A percentile compares a stretch with the other conserved stretches of the same genome.
phyloP scores from a whole-genome alignment of 441 rosid species.

The Melastoma candidum region DNA sequence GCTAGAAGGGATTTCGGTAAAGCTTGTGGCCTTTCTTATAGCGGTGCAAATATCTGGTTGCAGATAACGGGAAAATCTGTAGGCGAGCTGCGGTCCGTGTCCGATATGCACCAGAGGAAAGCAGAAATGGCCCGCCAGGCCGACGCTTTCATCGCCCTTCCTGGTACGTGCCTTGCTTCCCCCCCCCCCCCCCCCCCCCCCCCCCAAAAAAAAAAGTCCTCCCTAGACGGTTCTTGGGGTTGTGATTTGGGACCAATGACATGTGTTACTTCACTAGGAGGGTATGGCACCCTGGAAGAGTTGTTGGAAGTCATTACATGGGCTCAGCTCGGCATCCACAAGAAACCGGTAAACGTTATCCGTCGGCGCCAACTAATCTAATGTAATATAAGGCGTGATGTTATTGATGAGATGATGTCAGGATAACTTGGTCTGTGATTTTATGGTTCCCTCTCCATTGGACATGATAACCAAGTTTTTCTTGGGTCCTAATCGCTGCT shows the following conservation, averaged over 20 bases:
- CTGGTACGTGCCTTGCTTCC: constrained; percentile 33
- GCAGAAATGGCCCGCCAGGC: constrained; percentile 77
- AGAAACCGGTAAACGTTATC: constrained; percentile 41
- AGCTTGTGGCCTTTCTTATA: constrained; percentile 1
- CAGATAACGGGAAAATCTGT: constrained; percentile 57
- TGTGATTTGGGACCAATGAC: not conserved
- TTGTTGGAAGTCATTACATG: constrained; percentile 68
- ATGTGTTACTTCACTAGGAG: constrained; percentile 27
- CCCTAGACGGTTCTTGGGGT: not conserved
- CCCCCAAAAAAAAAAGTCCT: too few species aligned
- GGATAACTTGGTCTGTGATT: too few species aligned
- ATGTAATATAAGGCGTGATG: not conserved
- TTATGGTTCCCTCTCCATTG: too few species aligned
- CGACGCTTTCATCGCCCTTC: constrained; percentile 65
- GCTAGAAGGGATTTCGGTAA: not conserved
- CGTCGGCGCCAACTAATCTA: too few species aligned
- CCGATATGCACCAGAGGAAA: constrained; percentile 72
- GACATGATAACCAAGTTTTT: not conserved
- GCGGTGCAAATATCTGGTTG: not conserved
- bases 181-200: too few species aligned
- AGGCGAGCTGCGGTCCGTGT: constrained; percentile 57
- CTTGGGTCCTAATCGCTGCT: not conserved
- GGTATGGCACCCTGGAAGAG: constrained; percentile 70
- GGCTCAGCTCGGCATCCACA: constrained; percentile 73
- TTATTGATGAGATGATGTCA: too few species aligned